Base-by-base conservation (phyloP, 257 asterid species). In the Buddleja alternifolia region DNA sequence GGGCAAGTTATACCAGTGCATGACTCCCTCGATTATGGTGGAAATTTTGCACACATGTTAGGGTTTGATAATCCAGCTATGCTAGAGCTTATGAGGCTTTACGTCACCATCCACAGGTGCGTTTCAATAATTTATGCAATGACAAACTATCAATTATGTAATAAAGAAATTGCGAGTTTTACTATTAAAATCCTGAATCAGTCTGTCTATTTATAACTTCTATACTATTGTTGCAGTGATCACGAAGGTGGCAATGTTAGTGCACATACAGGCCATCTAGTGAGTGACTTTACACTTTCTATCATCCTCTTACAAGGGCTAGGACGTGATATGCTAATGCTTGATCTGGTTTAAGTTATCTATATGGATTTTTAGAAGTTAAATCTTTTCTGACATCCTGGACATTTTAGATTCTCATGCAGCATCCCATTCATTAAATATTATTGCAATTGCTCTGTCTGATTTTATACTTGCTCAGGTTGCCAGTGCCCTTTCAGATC, bases 201-300 rank as follows among this genome's bases (percentile, higher is more conserved):
- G 47, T 65, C 62, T 20, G 53, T 24, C 6, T 39, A 17, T 15
- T 23, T 57, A n/a, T 10, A 21, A 32, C 23, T 11, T 60, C 32
- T 68, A 20, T 63, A 20, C 62, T 3, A 12, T 16, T 50, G 65
- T 61, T 78, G 67, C 82, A 86, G 93, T 68, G 93, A 86, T 67
- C 93, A 86, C 34, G 93, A 86, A 82, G 93, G 93, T 10, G 93
- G 93, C 25, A 86, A 86, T 76, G 93, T 86, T 60, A 86, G 93
- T 70, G 93, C 93, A 61, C 93, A 86, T 73, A 86, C 93, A 7
- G 93, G 90, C 66, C 93, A 86, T 74, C 77, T 86, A 66, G 93
- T 86, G 76, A 73, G 86, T 78, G 25, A 29, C 54, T 60, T 23
- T 20, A 5, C 53, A 47, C 60, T 75, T 40, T 29, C 14, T 5